Evolutionary conservation across 371 early-diverging fungal species (phyloP), one percentile per base, ranked within the genome.

Genomic region (Mortierella sp.): DNA sequence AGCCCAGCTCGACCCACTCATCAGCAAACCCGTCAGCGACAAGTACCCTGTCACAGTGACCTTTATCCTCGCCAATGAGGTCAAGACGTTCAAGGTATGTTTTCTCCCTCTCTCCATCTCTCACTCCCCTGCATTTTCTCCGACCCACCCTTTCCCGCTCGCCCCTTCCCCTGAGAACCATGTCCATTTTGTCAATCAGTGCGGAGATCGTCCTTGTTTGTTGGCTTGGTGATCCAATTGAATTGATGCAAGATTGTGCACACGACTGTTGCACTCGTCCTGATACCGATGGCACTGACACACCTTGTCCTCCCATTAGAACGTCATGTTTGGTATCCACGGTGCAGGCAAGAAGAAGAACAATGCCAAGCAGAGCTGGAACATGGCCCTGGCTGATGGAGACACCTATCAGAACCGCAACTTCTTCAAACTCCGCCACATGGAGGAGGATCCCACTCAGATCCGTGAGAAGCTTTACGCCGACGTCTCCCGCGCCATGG

Each of bases 291-390:
- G n/a, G n/a, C n/a, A n/a, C n/a, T n/a, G n/a, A n/a, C n/a, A n/a
- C n/a, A n/a, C n/a, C n/a, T n/a, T 39, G 22, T 46, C 47, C 57
- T 52, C 39, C 13, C 53, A 25, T 50, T 25, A 69, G 63, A 53
- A 61, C 22, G 81, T 80, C 25, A 34, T 34, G 17, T 86, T 86
- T 40, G 83, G 80, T 57, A 56, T 86, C 44, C 86, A 86, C 55
- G 81, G 83, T 61, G 80, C 86, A 16, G 86, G 86, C 43, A 83
- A 83, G 63, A 81, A 79, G 63, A 79, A 82, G 37, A 84, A 86
- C 79, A 84, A 84, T 47, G 83, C 83, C 71, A 86, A 86, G 65
- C 86, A 86, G 68, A 81, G 82, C 45, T 86, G 86, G 86, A 80
- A 82, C 63, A 82, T 82, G 82, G 44, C 43, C 1, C 68, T 84